These are phyloP conservation scores for Aspergillus carlsbadensis DNA, from an alignment of 495 filamentous ascomycete species.

Conservation along the genomic window DNA sequence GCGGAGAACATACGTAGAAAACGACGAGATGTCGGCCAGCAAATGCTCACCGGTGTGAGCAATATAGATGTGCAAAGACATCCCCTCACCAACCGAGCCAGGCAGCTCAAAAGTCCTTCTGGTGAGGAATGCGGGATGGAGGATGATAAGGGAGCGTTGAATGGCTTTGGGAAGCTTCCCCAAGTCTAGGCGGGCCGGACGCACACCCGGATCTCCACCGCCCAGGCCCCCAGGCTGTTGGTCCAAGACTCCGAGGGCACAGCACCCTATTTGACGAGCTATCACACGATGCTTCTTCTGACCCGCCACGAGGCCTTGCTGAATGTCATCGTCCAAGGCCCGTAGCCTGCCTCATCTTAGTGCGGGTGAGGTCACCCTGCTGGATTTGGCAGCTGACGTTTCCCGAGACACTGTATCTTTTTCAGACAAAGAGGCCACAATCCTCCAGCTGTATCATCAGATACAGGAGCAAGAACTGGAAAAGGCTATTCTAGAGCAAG, in stretches of 20 bases:
- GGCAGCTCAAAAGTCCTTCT: conserved; percentile 24
- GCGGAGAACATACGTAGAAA: conserved; percentile 60
- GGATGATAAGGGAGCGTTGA: conserved; percentile 21
- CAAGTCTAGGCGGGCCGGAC: conserved; percentile 20
- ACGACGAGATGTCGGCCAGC: conserved; percentile 64
- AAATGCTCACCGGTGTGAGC: conserved; percentile 87
- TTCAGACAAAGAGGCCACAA: conserved; percentile 58
- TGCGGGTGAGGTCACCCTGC: conserved; percentile 35
- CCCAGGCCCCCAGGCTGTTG: conserved; percentile 2
- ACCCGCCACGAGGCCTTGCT: conserved; percentile 30
- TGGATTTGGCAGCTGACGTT: conserved; percentile 43
- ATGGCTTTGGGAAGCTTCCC: conserved; percentile 17
- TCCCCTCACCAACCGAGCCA: conserved; percentile 45
- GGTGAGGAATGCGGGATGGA: conserved; percentile 30
- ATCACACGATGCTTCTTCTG: conserved; percentile 38
- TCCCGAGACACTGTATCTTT: conserved; percentile 51
- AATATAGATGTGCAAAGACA: conserved; percentile 80
- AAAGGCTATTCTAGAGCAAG: conserved; percentile 62
- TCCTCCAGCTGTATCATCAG: conserved; percentile 67
- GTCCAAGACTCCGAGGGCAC: neutral
- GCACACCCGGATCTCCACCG: conserved; percentile 19
- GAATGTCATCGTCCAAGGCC: conserved; percentile 40
- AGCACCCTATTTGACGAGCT: conserved; percentile 1
- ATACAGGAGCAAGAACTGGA: conserved; percentile 70
- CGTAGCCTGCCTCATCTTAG: conserved; percentile 37